These are phyloP conservation scores for Salix koriyanagi DNA, from an alignment of 345 rosid species.

Conservation along the genomic window DNA sequence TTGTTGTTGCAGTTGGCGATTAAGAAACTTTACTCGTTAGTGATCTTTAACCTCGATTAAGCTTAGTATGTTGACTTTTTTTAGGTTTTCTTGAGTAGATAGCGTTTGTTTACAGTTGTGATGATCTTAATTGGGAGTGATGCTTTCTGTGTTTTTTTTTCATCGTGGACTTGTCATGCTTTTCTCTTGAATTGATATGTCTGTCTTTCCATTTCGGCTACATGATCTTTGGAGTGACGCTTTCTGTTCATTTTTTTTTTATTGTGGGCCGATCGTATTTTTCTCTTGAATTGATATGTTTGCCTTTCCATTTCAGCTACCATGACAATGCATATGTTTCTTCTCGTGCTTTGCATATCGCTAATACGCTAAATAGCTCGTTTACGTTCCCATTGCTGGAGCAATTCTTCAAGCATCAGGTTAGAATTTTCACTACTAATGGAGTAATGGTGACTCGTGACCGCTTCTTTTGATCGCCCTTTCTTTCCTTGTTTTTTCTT, in stretches of 20 bases:
- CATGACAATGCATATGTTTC: conserved; percentile 79
- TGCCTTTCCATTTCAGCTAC: conserved; percentile 44
- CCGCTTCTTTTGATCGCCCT: background rate
- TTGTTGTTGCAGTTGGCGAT: no score
- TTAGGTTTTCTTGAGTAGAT: background rate
- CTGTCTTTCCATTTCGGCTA: background rate
- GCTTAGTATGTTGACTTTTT: no score
- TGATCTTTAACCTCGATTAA: no score
- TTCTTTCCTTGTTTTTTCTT: no score
- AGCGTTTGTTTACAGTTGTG: background rate
- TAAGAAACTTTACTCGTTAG: no score
- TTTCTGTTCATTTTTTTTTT: no score
- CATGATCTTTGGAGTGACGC: no score
- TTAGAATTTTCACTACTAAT: conserved; percentile 17
- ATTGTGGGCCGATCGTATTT: background rate
- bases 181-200: background rate
- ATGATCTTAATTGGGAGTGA: background rate
- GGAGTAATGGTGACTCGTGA: no score
- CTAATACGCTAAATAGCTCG: conserved; percentile 40
- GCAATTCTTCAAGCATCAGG: conserved; percentile 72
- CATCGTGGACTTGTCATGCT: background rate
- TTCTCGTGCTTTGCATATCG: conserved; percentile 79
- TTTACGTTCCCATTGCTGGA: conserved; percentile 66
- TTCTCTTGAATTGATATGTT: background rate
- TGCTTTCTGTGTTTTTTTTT: background rate